These are phyloP conservation scores for Fraxinus paxiana DNA, from an alignment of 305 asterid genomes.

Conservation along the genomic window DNA sequence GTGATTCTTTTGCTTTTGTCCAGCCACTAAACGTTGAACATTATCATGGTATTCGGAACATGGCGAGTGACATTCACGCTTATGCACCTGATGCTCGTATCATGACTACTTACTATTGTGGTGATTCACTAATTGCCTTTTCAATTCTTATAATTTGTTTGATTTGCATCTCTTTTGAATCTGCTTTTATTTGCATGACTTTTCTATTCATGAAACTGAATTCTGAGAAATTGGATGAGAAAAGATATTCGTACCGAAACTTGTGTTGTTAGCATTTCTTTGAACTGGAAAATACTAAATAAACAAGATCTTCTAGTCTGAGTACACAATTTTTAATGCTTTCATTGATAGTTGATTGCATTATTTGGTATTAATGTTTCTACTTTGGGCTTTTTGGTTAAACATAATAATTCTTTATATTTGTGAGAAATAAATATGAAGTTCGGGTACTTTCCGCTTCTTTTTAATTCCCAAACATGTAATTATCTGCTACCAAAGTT, in stretches of 20 bases:
- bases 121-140: conserved; percentile 37
- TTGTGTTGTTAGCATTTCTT: background rate
- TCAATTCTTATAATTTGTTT: conserved; percentile 7
- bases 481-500: conserved; percentile 9
- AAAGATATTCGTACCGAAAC: background rate
- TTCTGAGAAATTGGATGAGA: background rate
- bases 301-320: background rate
- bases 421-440: background rate
- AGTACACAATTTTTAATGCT: background rate
- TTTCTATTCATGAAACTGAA: background rate
- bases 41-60: conserved; percentile 65
- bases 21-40: conserved; percentile 91
- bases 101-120: conserved; percentile 90
- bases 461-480: background rate
- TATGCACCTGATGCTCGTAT: conserved; percentile 98
- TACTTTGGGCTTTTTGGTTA: background rate
- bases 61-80: conserved; percentile 95
- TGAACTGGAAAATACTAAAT: background rate
- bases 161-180: background rate
- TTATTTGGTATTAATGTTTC: background rate
- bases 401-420: background rate
- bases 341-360: background rate
- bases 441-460: background rate
- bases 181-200: conserved; percentile 13
- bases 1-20: conserved; percentile 22